Evolutionary conservation across 345 rosid species (phyloP).

Genomic region (Aethionema arabicum): DNA sequence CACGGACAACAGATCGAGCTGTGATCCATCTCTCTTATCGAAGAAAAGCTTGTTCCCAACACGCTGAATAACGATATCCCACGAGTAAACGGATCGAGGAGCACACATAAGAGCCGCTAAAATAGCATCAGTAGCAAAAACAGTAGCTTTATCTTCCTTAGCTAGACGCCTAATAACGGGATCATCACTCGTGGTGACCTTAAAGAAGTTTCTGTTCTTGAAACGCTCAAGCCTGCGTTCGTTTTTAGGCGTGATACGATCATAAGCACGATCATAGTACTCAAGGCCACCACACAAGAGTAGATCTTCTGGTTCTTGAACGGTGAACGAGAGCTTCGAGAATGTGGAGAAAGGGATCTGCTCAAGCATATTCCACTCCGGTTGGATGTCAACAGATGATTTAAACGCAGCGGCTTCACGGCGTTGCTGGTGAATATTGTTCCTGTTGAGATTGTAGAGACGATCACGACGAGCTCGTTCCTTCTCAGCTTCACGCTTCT

Average conservation of each 20-base stretch:
- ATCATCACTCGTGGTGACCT: constrained; percentile 93
- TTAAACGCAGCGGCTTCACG: constrained; percentile 86
- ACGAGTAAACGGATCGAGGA: constrained; percentile 88
- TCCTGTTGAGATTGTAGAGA: constrained; percentile 62
- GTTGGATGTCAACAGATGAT: constrained; percentile 91
- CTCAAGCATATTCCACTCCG: constrained; percentile 98
- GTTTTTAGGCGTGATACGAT: constrained; percentile 76
- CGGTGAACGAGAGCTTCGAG: constrained; percentile 75
- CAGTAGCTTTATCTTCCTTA: constrained; percentile 89
- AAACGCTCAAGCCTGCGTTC: constrained; percentile 87
- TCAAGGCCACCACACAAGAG: constrained; percentile 79
- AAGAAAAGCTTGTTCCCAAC: constrained; percentile 92
- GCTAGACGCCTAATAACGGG: constrained; percentile 83
- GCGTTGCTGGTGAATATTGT: constrained; percentile 64
- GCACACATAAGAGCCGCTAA: constrained; percentile 88
- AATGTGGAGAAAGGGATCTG: constrained; percentile 92
- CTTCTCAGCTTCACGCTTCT: constrained; percentile 88
- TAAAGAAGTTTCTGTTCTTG: constrained; percentile 84
- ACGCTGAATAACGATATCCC: constrained; percentile 91
- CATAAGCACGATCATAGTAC: constrained; percentile 63
- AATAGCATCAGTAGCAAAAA: constrained; percentile 83
- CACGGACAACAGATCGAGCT: constrained; percentile 82
- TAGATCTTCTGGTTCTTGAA: constrained; percentile 81
- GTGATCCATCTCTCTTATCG: constrained; percentile 89
- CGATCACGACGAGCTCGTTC: constrained; percentile 93